Percentiles rank a stretch among this genome's conserved stretches.
phyloP scores from a whole-genome alignment of 208 protist species.

The Porcisia hertigi region DNA sequence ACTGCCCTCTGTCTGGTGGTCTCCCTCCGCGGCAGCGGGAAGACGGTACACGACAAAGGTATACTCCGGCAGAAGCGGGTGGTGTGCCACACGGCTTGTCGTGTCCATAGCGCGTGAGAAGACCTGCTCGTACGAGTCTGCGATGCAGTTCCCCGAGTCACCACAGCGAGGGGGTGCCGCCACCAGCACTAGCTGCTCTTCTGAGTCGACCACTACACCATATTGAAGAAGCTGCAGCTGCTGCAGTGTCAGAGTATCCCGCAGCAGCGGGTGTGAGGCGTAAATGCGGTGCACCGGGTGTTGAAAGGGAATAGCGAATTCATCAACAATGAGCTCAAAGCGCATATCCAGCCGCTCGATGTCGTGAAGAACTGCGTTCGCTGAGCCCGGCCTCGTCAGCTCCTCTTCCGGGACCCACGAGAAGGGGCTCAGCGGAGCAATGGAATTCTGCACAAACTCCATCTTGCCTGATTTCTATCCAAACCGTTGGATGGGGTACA shows the following conservation, averaged over 20 bases:
- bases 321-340: slow-evolving; percentile 68
- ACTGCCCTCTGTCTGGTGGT: slow-evolving; percentile 7
- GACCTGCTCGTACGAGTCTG: slow-evolving; percentile 60
- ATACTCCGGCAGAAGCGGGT: slow-evolving; percentile 79
- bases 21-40: slow-evolving; percentile 14
- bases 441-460: slow-evolving; percentile 41
- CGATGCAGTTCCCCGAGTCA: slow-evolving; percentile 54
- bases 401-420: slow-evolving; percentile 51
- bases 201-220: slow-evolving; percentile 74
- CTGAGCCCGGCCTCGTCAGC: background rate
- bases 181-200: slow-evolving; percentile 66
- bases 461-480: slow-evolving; percentile 23
- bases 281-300: slow-evolving; percentile 66
- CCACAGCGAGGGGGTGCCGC: slow-evolving; percentile 47
- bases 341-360: slow-evolving; percentile 55
- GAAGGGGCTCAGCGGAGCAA: slow-evolving; percentile 67
- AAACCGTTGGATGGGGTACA: no score
- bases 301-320: slow-evolving; percentile 45
- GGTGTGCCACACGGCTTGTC: slow-evolving; percentile 32
- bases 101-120: slow-evolving; percentile 29
- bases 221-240: slow-evolving; percentile 88
- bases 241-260: slow-evolving; percentile 49
- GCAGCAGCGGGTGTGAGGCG: slow-evolving; percentile 59
- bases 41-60: slow-evolving; percentile 80
- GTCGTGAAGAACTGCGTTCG: slow-evolving; percentile 41